Evolutionary conservation across 2,329 filamentous ascomycete species (phyloP).

Genomic region (Knufia petricola): DNA sequence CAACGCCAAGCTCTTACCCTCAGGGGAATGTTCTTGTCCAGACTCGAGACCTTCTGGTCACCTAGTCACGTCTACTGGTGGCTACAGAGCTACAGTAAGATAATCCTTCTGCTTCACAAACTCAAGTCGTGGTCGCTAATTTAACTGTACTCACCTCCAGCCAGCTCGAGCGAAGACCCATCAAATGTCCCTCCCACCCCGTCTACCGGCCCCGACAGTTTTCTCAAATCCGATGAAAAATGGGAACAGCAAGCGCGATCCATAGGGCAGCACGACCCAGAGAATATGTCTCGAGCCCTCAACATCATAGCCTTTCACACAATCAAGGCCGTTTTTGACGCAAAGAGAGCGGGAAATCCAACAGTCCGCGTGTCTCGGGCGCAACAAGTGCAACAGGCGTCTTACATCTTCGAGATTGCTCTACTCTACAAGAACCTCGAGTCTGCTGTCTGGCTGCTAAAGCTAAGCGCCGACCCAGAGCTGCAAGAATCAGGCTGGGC

Average conservation of each 20-base stretch:
- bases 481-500: neutral
- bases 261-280: neutral
- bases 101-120: too few relatives aligned
- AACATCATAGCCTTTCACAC: neutral
- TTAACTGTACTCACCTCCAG: too few relatives aligned
- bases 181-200: too few relatives aligned
- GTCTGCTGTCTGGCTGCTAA: neutral
- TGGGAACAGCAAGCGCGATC: too few relatives aligned
- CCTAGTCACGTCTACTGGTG: neutral
- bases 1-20: too few relatives aligned
- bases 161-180: too few relatives aligned
- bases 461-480: neutral
- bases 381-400: neutral
- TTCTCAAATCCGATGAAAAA: too few relatives aligned
- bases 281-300: neutral
- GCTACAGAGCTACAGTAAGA: neutral
- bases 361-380: too few relatives aligned
- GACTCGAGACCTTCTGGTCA: neutral
- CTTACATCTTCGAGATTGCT: neutral
- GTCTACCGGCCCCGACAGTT: too few relatives aligned
- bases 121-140: too few relatives aligned
- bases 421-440: neutral
- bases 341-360: too few relatives aligned
- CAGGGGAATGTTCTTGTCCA: neutral
- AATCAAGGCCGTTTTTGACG: neutral